These are phyloP conservation scores for Oxyria digyna DNA, from an alignment of 148 eudicot genomes.

Conservation along the genomic window DNA sequence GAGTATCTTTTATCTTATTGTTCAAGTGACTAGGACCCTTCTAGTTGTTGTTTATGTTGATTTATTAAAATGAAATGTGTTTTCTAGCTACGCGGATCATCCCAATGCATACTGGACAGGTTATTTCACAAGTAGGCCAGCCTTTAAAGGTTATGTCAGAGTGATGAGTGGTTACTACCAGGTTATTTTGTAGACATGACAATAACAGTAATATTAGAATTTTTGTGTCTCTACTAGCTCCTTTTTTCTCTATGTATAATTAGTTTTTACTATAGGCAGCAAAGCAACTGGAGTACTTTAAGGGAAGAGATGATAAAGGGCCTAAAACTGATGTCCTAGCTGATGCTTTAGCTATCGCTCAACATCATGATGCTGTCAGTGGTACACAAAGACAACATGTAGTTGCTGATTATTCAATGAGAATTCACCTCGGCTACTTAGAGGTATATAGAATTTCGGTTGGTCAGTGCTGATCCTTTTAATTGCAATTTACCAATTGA, in stretches of 20 bases:
- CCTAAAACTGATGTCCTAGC: constrained; percentile 46
- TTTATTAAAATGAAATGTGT: constrained; percentile 8
- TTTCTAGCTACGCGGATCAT: constrained; percentile 57
- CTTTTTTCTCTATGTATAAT: neutral
- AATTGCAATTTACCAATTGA: neutral
- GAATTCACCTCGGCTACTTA: constrained; percentile 52
- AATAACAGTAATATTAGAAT: neutral
- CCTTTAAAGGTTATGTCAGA: constrained; percentile 62
- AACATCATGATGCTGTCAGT: constrained; percentile 79
- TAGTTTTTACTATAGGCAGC: constrained; percentile 38
- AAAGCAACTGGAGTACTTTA: constrained; percentile 54
- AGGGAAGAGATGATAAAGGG: constrained; percentile 41
- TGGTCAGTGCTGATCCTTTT: neutral
- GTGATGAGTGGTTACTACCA: constrained; percentile 56
- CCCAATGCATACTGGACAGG: constrained; percentile 83
- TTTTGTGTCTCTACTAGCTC: neutral
- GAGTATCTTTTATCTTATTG: constrained; percentile 16
- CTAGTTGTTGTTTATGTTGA: constrained; percentile 8
- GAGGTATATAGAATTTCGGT: constrained; percentile 24
- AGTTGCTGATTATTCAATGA: constrained; percentile 56
- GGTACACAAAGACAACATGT: constrained; percentile 73
- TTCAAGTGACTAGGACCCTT: neutral
- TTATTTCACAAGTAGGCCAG: constrained; percentile 72
- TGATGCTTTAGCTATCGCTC: constrained; percentile 67
- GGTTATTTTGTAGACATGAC: constrained; percentile 20